Evolutionary conservation across 164 flowering plant species (phyloP).

Genomic region (Aristolochia fimbriata): DNA sequence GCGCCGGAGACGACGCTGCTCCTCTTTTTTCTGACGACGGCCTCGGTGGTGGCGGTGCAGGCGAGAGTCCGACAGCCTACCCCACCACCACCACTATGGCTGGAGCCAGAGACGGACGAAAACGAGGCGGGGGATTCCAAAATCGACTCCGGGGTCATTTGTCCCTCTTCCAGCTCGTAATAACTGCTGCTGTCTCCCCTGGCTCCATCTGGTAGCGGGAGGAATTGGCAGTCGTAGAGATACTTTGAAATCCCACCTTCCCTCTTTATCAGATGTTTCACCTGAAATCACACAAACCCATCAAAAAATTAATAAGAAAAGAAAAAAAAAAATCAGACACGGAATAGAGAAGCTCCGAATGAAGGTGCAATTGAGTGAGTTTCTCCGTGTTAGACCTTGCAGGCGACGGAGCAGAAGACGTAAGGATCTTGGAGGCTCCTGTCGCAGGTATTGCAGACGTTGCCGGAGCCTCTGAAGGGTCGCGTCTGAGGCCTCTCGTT

Average conservation of each 20-base stretch:
- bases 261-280: slow-evolving; percentile 35
- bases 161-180: slow-evolving; percentile 36
- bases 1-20: slow-evolving; percentile 26
- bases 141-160: slow-evolving; percentile 57
- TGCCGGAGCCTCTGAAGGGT: slow-evolving; percentile 47
- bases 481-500: slow-evolving; percentile 64
- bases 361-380: slow-evolving; percentile 7
- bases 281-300: slow-evolving; percentile 22
- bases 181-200: slow-evolving; percentile 17
- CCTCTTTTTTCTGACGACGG: slow-evolving; percentile 48
- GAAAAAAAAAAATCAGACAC: background rate
- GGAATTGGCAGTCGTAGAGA: slow-evolving; percentile 38
- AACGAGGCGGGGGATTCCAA: slow-evolving; percentile 46
- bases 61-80: slow-evolving; percentile 22
- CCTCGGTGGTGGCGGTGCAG: slow-evolving; percentile 58
- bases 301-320: background rate
- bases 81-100: slow-evolving; percentile 26
- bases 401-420: slow-evolving; percentile 74
- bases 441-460: slow-evolving; percentile 60
- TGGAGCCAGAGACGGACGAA: background rate
- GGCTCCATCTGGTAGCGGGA: slow-evolving; percentile 38
- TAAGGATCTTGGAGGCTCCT: slow-evolving; percentile 63
- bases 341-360: background rate
- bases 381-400: slow-evolving; percentile 47
- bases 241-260: slow-evolving; percentile 39